phyloP scores from a whole-genome alignment of 192 early-diverging fungal genomes.

The Lobulomyces angularis region DNA sequence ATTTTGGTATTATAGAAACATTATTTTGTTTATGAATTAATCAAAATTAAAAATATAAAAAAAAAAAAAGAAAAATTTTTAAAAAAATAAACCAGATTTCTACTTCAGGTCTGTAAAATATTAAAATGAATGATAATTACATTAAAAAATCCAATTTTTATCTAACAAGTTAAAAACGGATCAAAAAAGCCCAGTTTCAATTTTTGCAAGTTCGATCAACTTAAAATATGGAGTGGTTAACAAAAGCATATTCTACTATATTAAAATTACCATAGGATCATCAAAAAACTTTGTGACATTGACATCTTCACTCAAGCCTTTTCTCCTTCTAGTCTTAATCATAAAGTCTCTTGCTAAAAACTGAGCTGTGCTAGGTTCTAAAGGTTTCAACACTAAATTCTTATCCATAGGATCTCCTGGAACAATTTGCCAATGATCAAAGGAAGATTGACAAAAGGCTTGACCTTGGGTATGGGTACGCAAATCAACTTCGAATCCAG shows the following conservation, averaged over 20 bases:
- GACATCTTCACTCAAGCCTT: slow-evolving; percentile 56
- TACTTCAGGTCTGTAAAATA: too few relatives aligned
- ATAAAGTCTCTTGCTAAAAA: slow-evolving; percentile 96
- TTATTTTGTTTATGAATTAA: too few relatives aligned
- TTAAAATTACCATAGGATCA: slow-evolving; percentile 32
- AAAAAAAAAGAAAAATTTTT: too few relatives aligned
- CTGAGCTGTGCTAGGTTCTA: slow-evolving; percentile 76
- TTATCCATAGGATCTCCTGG: slow-evolving; percentile 95
- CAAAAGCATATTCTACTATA: too few relatives aligned
- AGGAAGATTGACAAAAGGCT: slow-evolving; percentile 94
- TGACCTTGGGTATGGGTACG: slow-evolving; percentile 92
- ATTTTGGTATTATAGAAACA: too few relatives aligned
- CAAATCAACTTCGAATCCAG: slow-evolving; percentile 93
- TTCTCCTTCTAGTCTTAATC: slow-evolving; percentile 93
- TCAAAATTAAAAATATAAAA: too few relatives aligned
- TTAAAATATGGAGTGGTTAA: too few relatives aligned
- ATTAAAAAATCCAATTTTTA: too few relatives aligned
- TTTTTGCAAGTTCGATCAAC: slow-evolving; percentile 4
- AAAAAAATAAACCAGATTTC: too few relatives aligned
- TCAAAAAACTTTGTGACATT: slow-evolving; percentile 46
- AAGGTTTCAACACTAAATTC: slow-evolving; percentile 66
- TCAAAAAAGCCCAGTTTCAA: slow-evolving; percentile 4
- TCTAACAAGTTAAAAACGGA: too few relatives aligned
- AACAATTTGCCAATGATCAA: slow-evolving; percentile 97
- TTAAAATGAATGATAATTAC: too few relatives aligned